These are phyloP conservation scores for Tylopilus plumbeoviolaceoides DNA, from an alignment of 768 basidiomycete species.

Conservation along the genomic window DNA sequence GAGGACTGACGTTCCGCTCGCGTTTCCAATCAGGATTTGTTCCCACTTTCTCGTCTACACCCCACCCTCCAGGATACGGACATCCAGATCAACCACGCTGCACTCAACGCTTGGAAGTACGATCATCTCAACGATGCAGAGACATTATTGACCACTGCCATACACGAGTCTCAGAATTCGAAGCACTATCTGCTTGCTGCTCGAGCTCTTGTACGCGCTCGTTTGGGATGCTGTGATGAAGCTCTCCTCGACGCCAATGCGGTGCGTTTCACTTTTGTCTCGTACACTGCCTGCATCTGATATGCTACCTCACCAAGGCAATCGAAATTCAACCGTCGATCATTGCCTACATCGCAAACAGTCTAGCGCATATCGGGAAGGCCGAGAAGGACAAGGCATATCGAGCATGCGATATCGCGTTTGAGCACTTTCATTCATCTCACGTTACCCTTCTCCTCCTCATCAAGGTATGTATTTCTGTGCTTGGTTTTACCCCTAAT, in stretches of 20 bases:
- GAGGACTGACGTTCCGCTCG: background rate
- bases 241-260: background rate
- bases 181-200: background rate
- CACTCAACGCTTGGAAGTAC: background rate
- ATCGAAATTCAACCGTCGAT: too few species aligned
- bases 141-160: background rate
- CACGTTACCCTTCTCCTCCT: background rate
- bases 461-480: background rate
- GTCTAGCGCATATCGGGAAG: too few species aligned
- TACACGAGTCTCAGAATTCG: background rate
- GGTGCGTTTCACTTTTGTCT: background rate
- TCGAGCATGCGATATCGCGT: background rate
- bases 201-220: background rate
- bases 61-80: background rate
- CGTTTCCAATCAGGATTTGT: background rate
- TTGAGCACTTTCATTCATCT: background rate
- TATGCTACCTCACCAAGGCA: too few species aligned
- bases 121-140: background rate
- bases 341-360: too few species aligned
- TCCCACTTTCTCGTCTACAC: background rate
- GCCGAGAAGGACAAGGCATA: background rate
- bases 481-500: too few species aligned
- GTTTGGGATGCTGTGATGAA: background rate
- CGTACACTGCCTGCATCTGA: background rate
- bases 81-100: background rate